phyloP scores from a whole-genome alignment of 306 rosid genomes.

The Geum urbanum region DNA sequence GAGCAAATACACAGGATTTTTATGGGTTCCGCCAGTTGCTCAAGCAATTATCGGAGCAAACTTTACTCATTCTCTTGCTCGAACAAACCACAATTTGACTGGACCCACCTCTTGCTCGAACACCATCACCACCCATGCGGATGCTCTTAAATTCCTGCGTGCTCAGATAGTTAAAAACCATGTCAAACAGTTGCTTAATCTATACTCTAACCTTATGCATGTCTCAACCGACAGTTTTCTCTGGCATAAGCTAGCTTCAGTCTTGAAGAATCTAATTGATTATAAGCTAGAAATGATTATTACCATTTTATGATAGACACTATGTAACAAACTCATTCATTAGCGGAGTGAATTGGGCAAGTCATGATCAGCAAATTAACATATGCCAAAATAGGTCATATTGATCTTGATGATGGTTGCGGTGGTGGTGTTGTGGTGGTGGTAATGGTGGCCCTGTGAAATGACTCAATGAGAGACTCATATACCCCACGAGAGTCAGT shows the following conservation, averaged over 20 bases:
- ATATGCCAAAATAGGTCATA: neutral
- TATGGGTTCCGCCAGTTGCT: too few relatives aligned
- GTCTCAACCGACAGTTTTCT: conserved; percentile 6
- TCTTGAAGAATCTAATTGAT: neutral
- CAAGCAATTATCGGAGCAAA: too few relatives aligned
- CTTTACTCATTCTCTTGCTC: too few relatives aligned
- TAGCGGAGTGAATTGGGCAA: neutral
- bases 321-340: neutral
- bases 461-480: neutral
- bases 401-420: neutral
- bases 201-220: neutral
- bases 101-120: too few relatives aligned
- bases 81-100: too few relatives aligned
- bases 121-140: too few relatives aligned
- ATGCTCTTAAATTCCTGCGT: neutral
- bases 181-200: conserved; percentile 9
- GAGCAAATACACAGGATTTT: too few relatives aligned
- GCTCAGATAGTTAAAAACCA: neutral
- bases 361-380: neutral
- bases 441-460: neutral
- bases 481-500: conserved; percentile 1
- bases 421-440: neutral
- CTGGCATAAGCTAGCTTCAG: neutral
- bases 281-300: neutral
- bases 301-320: neutral